Base-by-base conservation (phyloP, 2,329 filamentous ascomycete species). In the Ophiostoma perfectum region DNA sequence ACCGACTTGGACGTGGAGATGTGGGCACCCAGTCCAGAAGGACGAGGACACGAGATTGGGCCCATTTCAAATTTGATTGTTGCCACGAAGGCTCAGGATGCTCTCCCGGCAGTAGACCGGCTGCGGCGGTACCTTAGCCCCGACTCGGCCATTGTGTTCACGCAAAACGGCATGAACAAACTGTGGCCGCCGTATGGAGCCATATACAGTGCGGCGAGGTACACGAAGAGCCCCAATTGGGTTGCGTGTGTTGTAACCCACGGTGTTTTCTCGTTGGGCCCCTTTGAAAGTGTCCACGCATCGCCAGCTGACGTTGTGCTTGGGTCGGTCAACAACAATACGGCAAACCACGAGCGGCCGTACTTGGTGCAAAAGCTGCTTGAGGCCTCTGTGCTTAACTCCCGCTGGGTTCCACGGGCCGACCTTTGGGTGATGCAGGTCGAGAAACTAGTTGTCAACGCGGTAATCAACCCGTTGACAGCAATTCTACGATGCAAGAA, bases 161-260 rank as follows among this genome's bases (percentile, higher is more conserved):
- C 92, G 38, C 93, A 97, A 74, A 97, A 97, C 74, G 94, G 94
- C 64, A 90, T 97, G 86, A 93, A 91, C 44, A 82, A 81, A 72
- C 76, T 86, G 16, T 86, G 84, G 84, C 83, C 84, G 38, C 84
- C 84, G 7, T 75, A 81, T 65, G 83, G 83, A 2, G 72, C 73
- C 4, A 69, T 75, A 1, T 86, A 85, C 73, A 76, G 77, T 47
- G 71, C 73, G 1, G 74, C 78, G 67, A 78, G 83, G 18, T 85
- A 80, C 47, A 0, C 12, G 4, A 6, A 16, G 4, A 3, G 27
- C 6, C 93, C 93, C 3, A 86, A 84, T 70, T 96, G 93, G 77
- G 82, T 96, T 71, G 78, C 89, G 55, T 91, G 91, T 47, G 79
- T 88, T 4, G 84, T 81, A 2, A 85, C 82, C 6, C 86, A 88